These are phyloP conservation scores for Daldinia vernicosa DNA, from an alignment of 495 filamentous ascomycete genomes.

Conservation along the genomic window DNA sequence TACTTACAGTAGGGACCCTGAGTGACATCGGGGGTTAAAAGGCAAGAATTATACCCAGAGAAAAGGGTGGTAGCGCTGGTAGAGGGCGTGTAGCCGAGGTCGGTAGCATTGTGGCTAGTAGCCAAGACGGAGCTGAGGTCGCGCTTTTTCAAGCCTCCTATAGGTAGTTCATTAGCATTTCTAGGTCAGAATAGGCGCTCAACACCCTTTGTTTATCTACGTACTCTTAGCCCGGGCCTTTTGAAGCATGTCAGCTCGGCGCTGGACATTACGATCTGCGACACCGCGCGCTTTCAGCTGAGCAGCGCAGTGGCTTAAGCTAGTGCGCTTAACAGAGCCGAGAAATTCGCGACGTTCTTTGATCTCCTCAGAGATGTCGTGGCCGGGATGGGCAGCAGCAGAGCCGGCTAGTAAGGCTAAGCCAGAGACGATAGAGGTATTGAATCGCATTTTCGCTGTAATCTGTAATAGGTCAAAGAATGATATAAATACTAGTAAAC, in stretches of 20 bases:
- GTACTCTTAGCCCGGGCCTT: background rate
- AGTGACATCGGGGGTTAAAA: background rate
- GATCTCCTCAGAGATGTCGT: constrained; percentile 56
- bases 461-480: no score
- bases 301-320: constrained; percentile 58
- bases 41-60: background rate
- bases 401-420: constrained; percentile 18
- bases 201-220: background rate
- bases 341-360: constrained; percentile 58
- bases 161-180: background rate
- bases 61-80: background rate
- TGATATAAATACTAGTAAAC: background rate
- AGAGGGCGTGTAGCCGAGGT: background rate
- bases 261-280: constrained; percentile 54
- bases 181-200: background rate
- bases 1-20: background rate
- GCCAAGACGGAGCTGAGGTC: background rate
- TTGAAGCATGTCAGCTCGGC: constrained; percentile 49
- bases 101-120: background rate
- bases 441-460: background rate
- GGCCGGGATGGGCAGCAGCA: constrained; percentile 57
- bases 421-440: constrained; percentile 7
- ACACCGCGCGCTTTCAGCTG: constrained; percentile 61
- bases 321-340: constrained; percentile 48
- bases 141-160: background rate